These are phyloP conservation scores for Oldenlandia corymbosa DNA, from an alignment of 257 asterid species.

Conservation along the genomic window DNA sequence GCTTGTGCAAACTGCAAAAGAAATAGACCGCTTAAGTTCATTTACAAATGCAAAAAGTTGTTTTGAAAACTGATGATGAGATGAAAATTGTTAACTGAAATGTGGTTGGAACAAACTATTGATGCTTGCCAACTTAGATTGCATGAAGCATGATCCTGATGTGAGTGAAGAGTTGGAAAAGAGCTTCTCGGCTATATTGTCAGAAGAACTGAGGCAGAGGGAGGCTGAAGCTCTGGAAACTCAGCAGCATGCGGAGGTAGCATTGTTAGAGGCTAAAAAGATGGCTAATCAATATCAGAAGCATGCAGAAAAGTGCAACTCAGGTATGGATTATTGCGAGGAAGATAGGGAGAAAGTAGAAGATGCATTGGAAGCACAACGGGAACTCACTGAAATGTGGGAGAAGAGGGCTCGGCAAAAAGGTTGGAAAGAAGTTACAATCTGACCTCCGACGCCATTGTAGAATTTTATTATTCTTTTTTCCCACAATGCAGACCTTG, in stretches of 20 bases:
- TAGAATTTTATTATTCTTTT: too few species aligned
- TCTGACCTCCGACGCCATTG: neutral
- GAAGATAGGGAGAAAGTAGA: constrained; percentile 91
- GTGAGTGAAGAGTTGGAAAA: constrained; percentile 69
- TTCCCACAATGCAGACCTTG: too few species aligned
- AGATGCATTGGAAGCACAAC: constrained; percentile 51
- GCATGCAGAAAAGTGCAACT: constrained; percentile 91
- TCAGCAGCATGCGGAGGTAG: constrained; percentile 76
- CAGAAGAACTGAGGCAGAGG: constrained; percentile 62
- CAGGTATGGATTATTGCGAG: constrained; percentile 95
- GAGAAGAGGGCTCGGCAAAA: constrained; percentile 74
- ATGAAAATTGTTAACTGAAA: too few species aligned
- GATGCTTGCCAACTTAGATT: constrained; percentile 38
- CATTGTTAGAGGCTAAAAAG: constrained; percentile 83
- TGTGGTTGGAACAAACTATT: too few species aligned
- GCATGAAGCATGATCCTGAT: constrained; percentile 75
- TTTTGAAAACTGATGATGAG: too few species aligned
- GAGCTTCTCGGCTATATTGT: constrained; percentile 59
- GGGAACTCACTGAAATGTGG: constrained; percentile 64
- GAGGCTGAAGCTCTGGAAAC: constrained; percentile 71
- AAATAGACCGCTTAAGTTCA: too few species aligned
- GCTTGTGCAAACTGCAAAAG: too few species aligned
- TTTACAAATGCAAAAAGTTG: too few species aligned
- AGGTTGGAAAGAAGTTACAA: constrained; percentile 68
- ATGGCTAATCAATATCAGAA: constrained; percentile 87